Percentiles rank a stretch among this genome's conserved stretches.
Evolutionary conservation across 495 filamentous ascomycete genomes (phyloP).

Genomic region (Trichoderma erinaceum): DNA sequence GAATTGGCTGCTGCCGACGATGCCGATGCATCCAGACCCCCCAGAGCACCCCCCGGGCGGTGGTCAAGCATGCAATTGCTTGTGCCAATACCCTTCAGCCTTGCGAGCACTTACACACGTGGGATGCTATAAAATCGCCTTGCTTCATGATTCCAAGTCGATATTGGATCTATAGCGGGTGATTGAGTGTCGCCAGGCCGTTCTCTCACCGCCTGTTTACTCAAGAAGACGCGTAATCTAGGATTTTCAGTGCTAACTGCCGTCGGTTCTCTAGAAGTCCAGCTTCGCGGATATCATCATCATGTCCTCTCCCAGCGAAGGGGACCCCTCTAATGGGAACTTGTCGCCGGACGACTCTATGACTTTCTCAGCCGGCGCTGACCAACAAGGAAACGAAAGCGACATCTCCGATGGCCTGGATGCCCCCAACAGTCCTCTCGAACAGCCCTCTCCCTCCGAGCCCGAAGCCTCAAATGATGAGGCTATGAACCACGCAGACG

Average conservation of each 20-base stretch:
- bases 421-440: constrained; percentile 20
- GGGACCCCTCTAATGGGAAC: constrained; percentile 39
- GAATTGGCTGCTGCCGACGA: constrained; percentile 17
- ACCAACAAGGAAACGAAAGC: constrained; percentile 33
- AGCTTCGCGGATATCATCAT: constrained; percentile 30
- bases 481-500: constrained; percentile 57
- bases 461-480: constrained; percentile 42
- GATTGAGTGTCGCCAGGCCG: constrained; percentile 33
- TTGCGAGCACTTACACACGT: constrained; percentile 40
- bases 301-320: constrained; percentile 47
- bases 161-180: constrained; percentile 22
- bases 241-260: constrained; percentile 34
- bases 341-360: constrained; percentile 25
- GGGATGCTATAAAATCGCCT: constrained; percentile 38
- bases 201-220: constrained; percentile 25
- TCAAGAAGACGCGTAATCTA: constrained; percentile 17
- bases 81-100: constrained; percentile 34
- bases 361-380: constrained; percentile 16
- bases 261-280: constrained; percentile 40
- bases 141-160: constrained; percentile 11
- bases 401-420: constrained; percentile 43
- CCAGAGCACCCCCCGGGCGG: neutral
- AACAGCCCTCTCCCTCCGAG: constrained; percentile 24
- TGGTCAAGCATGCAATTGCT: constrained; percentile 32
- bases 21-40: constrained; percentile 5